Conservation (phyloP, 1,284 basidiomycete genomes). For the Pholiota adiposa region DNA sequence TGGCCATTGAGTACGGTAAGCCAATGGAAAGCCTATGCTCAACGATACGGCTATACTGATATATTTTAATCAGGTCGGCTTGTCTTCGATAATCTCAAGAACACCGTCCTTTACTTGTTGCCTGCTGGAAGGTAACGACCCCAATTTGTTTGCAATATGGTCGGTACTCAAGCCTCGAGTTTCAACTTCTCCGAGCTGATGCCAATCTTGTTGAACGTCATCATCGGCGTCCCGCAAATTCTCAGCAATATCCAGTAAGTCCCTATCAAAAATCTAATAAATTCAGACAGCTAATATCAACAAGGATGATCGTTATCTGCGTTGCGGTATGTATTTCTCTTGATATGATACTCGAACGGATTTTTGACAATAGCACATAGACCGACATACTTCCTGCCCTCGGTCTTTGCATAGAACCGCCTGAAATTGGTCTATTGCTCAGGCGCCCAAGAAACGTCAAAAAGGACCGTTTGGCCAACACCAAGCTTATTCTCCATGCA, state of each 20-base stretch:
- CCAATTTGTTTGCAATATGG: background rate
- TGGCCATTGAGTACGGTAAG: slow-evolving; percentile 52
- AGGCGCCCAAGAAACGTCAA: slow-evolving; percentile 69
- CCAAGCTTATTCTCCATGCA: slow-evolving; percentile 61
- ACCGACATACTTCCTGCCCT: slow-evolving; percentile 62
- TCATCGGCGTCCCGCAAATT: slow-evolving; percentile 47
- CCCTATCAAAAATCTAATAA: background rate
- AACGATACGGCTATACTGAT: background rate
- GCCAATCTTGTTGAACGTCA: slow-evolving; percentile 62
- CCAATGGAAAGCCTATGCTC: background rate
- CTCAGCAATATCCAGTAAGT: slow-evolving; percentile 39
- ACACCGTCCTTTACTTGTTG: slow-evolving; percentile 51
- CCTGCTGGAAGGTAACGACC: slow-evolving; percentile 48
- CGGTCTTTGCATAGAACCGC: slow-evolving; percentile 60
- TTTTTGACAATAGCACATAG: slow-evolving; percentile 8
- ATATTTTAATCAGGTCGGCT: slow-evolving; percentile 45
- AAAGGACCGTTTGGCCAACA: slow-evolving; percentile 54
- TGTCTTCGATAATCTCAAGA: slow-evolving; percentile 72
- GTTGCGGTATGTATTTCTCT: slow-evolving; percentile 34
- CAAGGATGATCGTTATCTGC: slow-evolving; percentile 59
- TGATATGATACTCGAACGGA: background rate
- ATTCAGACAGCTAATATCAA: background rate
- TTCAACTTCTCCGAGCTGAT: slow-evolving; percentile 68
- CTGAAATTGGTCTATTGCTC: slow-evolving; percentile 59
- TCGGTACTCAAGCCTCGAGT: background rate